Evolutionary conservation across 2,329 filamentous ascomycete genomes (phyloP).

Genomic region (Stagonosporopsis tanaceti): DNA sequence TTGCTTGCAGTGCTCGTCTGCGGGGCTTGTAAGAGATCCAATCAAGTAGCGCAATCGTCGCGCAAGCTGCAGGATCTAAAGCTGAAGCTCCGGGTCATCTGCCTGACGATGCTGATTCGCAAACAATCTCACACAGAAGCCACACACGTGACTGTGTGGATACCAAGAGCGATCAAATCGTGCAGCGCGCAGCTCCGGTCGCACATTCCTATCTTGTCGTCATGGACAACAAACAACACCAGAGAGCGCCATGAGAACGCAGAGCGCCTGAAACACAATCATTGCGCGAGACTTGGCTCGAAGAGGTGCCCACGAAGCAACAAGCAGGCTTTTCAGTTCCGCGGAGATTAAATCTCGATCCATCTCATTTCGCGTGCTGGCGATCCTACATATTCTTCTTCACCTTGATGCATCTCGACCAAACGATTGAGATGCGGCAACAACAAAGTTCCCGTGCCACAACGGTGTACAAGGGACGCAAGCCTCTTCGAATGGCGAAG

Average conservation of each 20-base stretch:
- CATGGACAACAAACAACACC: not conserved
- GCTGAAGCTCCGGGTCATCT: not conserved
- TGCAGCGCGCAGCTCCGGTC: not conserved
- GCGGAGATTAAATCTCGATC: slow-evolving; percentile 1
- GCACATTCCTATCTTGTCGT: slow-evolving; percentile 8
- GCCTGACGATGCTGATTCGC: not conserved
- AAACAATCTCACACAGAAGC: not conserved
- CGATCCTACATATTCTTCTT: not conserved
- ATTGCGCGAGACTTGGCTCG: not conserved
- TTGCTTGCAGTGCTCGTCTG: slow-evolving; percentile 22
- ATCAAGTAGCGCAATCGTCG: slow-evolving; percentile 14
- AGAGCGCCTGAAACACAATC: not conserved
- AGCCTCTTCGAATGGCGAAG: not conserved
- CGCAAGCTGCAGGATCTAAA: slow-evolving; percentile 15
- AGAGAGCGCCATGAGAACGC: not conserved
- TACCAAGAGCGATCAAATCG: not conserved
- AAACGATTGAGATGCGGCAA: not conserved
- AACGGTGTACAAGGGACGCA: slow-evolving; percentile 1
- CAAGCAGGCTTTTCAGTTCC: not conserved
- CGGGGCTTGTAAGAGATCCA: slow-evolving; percentile 27
- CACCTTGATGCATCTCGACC: slow-evolving; percentile 1
- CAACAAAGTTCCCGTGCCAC: not conserved
- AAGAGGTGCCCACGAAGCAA: not conserved
- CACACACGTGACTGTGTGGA: slow-evolving; percentile 4
- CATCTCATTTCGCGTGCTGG: slow-evolving; percentile 1